phyloP scores from a whole-genome alignment of 2,329 filamentous ascomycete genomes.

The Fusarium miscanthi region DNA sequence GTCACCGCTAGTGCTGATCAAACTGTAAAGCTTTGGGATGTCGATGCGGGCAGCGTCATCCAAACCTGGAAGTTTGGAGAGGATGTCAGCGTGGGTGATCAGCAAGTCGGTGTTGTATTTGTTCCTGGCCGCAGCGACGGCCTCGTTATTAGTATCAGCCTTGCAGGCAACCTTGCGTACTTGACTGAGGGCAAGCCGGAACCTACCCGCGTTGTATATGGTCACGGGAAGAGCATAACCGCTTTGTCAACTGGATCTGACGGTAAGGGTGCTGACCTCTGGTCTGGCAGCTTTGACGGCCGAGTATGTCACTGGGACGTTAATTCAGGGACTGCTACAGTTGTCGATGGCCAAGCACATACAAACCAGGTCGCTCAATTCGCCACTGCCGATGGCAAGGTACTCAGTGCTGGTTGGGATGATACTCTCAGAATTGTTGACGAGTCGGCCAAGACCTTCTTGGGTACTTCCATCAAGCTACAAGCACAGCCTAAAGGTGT shows the following conservation, averaged over 20 bases:
- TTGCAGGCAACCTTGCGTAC: constrained; percentile 92
- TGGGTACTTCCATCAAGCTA: constrained; percentile 74
- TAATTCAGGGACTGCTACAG: constrained; percentile 72
- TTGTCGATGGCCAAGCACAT: constrained; percentile 83
- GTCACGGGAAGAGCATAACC: constrained; percentile 93
- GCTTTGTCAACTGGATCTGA: constrained; percentile 65
- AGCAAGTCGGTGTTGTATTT: constrained; percentile 96
- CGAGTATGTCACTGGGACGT: constrained; percentile 87
- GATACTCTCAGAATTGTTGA: constrained; percentile 87
- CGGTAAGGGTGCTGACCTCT: constrained; percentile 73
- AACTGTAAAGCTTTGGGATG: constrained; percentile 95
- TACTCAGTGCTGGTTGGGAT: constrained; percentile 95
- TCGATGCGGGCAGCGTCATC: constrained; percentile 77
- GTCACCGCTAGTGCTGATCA: constrained; percentile 94
- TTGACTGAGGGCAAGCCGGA: constrained; percentile 76
- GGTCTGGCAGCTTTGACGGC: constrained; percentile 93
- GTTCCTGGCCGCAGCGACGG: constrained; percentile 84
- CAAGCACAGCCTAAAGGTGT: constrained; percentile 84
- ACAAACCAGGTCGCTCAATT: constrained; percentile 88
- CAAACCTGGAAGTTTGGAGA: constrained; percentile 91
- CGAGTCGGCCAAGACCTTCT: constrained; percentile 78
- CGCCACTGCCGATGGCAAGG: constrained; percentile 67
- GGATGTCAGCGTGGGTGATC: constrained; percentile 79
- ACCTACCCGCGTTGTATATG: constrained; percentile 79
- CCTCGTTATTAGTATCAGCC: constrained; percentile 87